Conservation (phyloP, 2,329 filamentous ascomycete genomes). For the Neonectria punicea region DNA sequence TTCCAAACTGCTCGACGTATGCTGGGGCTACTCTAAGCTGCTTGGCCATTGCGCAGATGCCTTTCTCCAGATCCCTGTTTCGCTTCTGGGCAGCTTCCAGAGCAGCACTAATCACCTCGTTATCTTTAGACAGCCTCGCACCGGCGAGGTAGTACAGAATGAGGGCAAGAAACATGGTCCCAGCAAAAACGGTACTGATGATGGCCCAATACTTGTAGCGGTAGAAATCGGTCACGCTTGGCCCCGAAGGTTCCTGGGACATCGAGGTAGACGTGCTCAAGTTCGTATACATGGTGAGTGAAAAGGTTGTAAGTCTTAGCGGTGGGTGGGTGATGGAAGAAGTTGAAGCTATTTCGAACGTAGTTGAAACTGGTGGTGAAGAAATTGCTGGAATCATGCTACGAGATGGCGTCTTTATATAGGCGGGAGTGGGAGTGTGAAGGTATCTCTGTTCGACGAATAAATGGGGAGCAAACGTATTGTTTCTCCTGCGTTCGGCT, state of each 20-base stretch:
- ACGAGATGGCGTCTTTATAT: background rate
- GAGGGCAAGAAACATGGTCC: background rate
- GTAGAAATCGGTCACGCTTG: too few relatives aligned
- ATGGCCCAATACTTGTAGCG: background rate
- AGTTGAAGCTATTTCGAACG: background rate
- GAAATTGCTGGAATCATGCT: background rate
- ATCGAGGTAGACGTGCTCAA: background rate
- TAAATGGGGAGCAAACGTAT: background rate
- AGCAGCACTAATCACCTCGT: background rate
- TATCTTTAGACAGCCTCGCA: too few relatives aligned
- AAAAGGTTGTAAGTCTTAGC: background rate
- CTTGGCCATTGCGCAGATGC: too few relatives aligned
- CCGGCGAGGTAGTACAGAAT: background rate
- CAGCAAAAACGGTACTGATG: background rate
- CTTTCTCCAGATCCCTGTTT: background rate
- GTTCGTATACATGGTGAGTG: background rate
- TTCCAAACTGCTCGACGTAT: background rate
- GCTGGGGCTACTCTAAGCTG: background rate
- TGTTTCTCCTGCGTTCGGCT: background rate
- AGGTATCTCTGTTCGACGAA: background rate
- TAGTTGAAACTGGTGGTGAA: background rate
- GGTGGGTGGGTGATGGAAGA: background rate
- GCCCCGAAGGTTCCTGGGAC: too few relatives aligned
- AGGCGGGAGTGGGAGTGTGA: background rate
- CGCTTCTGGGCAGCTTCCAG: background rate